A percentile compares a stretch with the other conserved stretches of the same genome.
phyloP scores from a whole-genome alignment of 2,329 filamentous ascomycete species.

The Tolypocladium tropicale region DNA sequence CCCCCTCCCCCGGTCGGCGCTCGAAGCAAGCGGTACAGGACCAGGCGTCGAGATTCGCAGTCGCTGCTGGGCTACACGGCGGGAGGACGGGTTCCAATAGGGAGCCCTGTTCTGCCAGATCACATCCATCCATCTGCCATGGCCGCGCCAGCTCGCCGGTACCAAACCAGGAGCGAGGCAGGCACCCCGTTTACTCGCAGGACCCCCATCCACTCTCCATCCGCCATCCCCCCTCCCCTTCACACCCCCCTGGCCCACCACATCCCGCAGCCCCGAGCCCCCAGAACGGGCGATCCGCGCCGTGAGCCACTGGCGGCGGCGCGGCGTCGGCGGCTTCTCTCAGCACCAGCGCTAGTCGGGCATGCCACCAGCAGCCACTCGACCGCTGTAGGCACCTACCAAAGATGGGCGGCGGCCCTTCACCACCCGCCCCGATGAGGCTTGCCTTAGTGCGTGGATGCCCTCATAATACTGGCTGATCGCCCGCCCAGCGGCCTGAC shows the following conservation, averaged over 20 bases:
- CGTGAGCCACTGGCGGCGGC: not conserved
- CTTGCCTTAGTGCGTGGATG: conserved; percentile 17
- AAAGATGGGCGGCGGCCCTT: conserved; percentile 16
- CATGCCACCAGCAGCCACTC: conserved; percentile 15
- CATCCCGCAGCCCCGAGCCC: not conserved
- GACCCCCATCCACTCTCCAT: not conserved
- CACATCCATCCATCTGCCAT: not conserved
- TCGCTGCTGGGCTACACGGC: not conserved
- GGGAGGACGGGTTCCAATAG: too few species aligned
- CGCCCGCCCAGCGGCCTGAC: not conserved
- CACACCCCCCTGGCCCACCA: too few species aligned
- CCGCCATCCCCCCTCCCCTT: not conserved
- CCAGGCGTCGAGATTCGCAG: not conserved
- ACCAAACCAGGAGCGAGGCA: not conserved
- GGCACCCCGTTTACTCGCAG: too few species aligned
- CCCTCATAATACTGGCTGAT: conserved; percentile 12
- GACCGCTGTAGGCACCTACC: too few species aligned
- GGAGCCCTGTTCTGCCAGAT: not conserved
- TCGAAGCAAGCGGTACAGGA: not conserved
- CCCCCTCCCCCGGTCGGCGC: not conserved
- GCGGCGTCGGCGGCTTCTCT: conserved; percentile 1
- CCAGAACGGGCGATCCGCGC: not conserved
- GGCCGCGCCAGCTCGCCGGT: not conserved
- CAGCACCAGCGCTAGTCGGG: conserved; percentile 6
- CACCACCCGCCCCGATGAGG: conserved; percentile 11